These are phyloP conservation scores for Irpex sp. DNA, from an alignment of 1,284 basidiomycete genomes.

Conservation along the genomic window DNA sequence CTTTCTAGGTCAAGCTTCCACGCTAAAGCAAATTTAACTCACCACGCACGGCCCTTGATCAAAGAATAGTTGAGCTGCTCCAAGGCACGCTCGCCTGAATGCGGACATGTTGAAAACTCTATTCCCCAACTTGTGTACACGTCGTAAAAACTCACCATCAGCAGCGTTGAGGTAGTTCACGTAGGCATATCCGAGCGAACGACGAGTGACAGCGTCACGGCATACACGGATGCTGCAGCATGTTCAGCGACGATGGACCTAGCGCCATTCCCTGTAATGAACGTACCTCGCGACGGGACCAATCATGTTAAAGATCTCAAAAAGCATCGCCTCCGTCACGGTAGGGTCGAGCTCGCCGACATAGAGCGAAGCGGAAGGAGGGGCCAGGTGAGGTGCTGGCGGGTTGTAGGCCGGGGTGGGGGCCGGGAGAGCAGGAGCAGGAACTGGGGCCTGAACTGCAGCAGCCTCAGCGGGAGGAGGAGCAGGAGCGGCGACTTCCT, in stretches of 20 bases:
- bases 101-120: conserved; percentile 8
- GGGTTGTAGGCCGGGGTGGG: conserved; percentile 41
- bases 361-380: conserved; percentile 92
- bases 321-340: conserved; percentile 99
- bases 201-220: conserved; percentile 98
- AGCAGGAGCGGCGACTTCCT: conserved; percentile 33
- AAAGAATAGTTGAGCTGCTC: conserved; percentile 99
- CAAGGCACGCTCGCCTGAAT: conserved; percentile 89
- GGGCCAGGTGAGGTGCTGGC: conserved; percentile 52
- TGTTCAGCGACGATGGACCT: neutral
- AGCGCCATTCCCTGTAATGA: conserved; percentile 5
- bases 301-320: conserved; percentile 99
- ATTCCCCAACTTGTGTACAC: neutral
- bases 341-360: conserved; percentile 98
- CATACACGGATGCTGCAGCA: conserved; percentile 91
- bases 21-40: conserved; percentile 21
- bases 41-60: conserved; percentile 98
- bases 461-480: conserved; percentile 27
- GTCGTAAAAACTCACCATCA: conserved; percentile 69
- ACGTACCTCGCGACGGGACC: conserved; percentile 92
- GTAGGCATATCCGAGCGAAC: conserved; percentile 99
- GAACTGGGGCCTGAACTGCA: conserved; percentile 46
- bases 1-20: neutral
- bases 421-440: conserved; percentile 38
- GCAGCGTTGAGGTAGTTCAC: conserved; percentile 97